Evolutionary conservation across 2,329 filamentous ascomycete species (phyloP).

Genomic region (Cyanodermella asteris): DNA sequence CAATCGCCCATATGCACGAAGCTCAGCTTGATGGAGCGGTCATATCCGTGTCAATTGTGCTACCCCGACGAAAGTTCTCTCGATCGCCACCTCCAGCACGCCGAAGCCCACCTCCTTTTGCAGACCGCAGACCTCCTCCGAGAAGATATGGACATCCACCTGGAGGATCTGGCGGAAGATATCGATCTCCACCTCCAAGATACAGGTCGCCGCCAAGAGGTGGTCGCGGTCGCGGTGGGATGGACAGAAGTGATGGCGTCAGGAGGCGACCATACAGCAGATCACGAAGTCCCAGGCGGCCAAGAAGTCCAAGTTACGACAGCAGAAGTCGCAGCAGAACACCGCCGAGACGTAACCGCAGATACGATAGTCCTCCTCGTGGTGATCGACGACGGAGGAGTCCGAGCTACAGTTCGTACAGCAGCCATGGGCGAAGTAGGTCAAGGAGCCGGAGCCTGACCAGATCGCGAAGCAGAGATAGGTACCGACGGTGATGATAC

Average conservation of each 20-base stretch:
- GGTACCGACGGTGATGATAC: constrained; percentile 9
- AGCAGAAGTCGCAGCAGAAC: constrained; percentile 14
- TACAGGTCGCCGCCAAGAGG: constrained; percentile 12
- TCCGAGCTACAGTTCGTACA: constrained; percentile 41
- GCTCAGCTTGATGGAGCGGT: constrained; percentile 70
- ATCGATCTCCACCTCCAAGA: constrained; percentile 10
- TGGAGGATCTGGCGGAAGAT: constrained; percentile 13
- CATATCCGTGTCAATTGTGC: constrained; percentile 72
- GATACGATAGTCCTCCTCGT: constrained; percentile 11
- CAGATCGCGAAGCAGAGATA: constrained; percentile 20
- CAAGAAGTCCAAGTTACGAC: constrained; percentile 8
- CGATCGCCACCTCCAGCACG: constrained; percentile 53
- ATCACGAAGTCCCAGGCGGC: constrained; percentile 11
- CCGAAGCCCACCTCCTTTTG: constrained; percentile 32
- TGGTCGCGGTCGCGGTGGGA: constrained; percentile 9
- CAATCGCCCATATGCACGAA: constrained; percentile 94
- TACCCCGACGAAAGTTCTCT: constrained; percentile 65
- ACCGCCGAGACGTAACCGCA: constrained; percentile 16
- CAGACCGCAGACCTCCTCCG: constrained; percentile 14
- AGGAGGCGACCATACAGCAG: constrained; percentile 20
- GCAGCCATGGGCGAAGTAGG: no score
- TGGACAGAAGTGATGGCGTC: constrained; percentile 19
- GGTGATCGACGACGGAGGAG: constrained; percentile 27
- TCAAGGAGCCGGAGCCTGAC: constrained; percentile 26
- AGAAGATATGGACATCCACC: constrained; percentile 3